Percentiles rank a stretch among this genome's conserved stretches.
Evolutionary conservation across 768 basidiomycete genomes (phyloP).

Genomic region (Albatrellus ellisii): DNA sequence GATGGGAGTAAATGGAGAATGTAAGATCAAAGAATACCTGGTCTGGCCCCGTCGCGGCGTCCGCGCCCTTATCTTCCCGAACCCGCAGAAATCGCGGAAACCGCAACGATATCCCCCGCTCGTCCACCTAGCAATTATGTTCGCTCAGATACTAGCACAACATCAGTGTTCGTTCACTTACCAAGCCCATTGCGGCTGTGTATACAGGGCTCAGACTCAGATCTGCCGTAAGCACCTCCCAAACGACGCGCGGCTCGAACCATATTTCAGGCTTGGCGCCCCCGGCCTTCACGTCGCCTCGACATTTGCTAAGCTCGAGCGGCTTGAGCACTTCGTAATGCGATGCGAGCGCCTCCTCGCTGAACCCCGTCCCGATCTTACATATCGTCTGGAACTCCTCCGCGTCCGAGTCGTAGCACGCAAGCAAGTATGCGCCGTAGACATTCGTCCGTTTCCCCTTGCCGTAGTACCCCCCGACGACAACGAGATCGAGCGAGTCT

Average conservation of each 20-base stretch:
- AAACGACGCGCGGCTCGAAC: conserved; percentile 96
- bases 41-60: conserved; percentile 88
- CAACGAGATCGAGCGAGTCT: conserved; percentile 93
- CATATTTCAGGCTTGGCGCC: conserved; percentile 94
- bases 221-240: conserved; percentile 98
- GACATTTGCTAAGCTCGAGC: conserved; percentile 52
- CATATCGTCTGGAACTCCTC: conserved; percentile 97
- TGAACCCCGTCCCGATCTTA: conserved; percentile 98
- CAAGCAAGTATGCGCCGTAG: conserved; percentile 95
- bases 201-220: conserved; percentile 93
- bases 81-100: conserved; percentile 92
- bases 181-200: conserved; percentile 86
- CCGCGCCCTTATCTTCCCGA: conserved; percentile 86
- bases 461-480: conserved; percentile 96
- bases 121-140: conserved; percentile 44
- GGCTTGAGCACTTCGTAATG: conserved; percentile 78
- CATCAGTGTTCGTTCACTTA: conserved; percentile 24
- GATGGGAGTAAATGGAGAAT: conserved; percentile 3
- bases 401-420: conserved; percentile 89
- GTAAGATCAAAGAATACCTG: conserved; percentile 39
- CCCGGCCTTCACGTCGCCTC: conserved; percentile 80
- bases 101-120: conserved; percentile 87
- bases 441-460: conserved; percentile 97
- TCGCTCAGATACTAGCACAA: conserved; percentile 1
- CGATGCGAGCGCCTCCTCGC: conserved; percentile 73